phyloP scores from a whole-genome alignment of 2,329 filamentous ascomycete species.

The Xylaria polymorpha region DNA sequence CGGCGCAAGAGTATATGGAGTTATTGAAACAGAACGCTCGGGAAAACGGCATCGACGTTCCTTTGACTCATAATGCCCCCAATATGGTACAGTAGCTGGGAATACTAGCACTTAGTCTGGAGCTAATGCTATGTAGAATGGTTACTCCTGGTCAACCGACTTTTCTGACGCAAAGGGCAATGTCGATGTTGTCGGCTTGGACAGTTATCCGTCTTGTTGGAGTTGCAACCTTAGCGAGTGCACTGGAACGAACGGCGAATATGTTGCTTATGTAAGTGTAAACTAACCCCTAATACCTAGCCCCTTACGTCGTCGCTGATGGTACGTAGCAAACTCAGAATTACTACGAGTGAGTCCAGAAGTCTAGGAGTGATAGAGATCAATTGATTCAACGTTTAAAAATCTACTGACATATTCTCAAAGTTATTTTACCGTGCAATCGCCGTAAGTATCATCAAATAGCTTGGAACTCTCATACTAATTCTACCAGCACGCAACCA shows the following conservation, averaged over 20 bases:
- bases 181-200: slow-evolving; percentile 63
- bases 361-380: slow-evolving; percentile 23
- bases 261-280: slow-evolving; percentile 63
- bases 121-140: slow-evolving; percentile 37
- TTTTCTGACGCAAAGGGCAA: slow-evolving; percentile 67
- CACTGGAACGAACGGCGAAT: slow-evolving; percentile 68
- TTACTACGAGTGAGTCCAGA: slow-evolving; percentile 45
- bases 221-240: slow-evolving; percentile 72
- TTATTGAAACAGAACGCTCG: slow-evolving; percentile 64
- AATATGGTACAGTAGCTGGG: slow-evolving; percentile 58
- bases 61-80: slow-evolving; percentile 68
- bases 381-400: no score
- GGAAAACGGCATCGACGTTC: slow-evolving; percentile 68
- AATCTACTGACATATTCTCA: not conserved
- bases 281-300: slow-evolving; percentile 30
- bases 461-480: not conserved
- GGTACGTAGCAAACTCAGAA: slow-evolving; percentile 38
- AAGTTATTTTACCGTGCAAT: slow-evolving; percentile 50
- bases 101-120: not conserved
- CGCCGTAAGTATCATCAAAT: slow-evolving; percentile 42
- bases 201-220: slow-evolving; percentile 69
- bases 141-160: slow-evolving; percentile 70
- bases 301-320: not conserved
- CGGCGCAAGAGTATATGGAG: slow-evolving; percentile 67
- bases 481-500: slow-evolving; percentile 55